These are phyloP conservation scores for Lepidium didymum DNA, from an alignment of 345 rosid species.

Conservation along the genomic window DNA sequence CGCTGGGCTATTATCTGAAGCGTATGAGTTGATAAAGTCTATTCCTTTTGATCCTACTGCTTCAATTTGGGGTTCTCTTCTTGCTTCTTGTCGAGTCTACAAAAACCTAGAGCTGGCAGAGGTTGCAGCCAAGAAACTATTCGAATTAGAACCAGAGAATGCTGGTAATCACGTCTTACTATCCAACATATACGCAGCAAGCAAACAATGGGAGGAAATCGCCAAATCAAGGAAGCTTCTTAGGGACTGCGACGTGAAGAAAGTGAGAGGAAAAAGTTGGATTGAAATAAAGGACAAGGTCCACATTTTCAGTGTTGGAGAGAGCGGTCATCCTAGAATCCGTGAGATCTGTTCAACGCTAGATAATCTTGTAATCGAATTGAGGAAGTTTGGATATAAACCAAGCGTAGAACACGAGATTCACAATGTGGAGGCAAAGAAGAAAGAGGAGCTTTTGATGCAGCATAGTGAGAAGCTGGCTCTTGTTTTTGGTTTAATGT, in stretches of 20 bases:
- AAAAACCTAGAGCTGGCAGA: constrained; percentile 59
- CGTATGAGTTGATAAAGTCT: constrained; percentile 43
- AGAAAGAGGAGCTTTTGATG: constrained; percentile 51
- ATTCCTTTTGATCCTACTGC: constrained; percentile 66
- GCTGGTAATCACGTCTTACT: constrained; percentile 72
- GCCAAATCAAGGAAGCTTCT: constrained; percentile 52
- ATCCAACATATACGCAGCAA: constrained; percentile 57
- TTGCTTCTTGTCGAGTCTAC: constrained; percentile 59
- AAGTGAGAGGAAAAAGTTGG: constrained; percentile 79
- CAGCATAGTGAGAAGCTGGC: constrained; percentile 77
- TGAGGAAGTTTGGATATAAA: constrained; percentile 47
- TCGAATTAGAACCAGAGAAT: constrained; percentile 63
- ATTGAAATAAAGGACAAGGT: constrained; percentile 60
- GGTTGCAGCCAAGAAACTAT: constrained; percentile 59
- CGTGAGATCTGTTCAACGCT: constrained; percentile 42
- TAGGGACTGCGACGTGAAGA: constrained; percentile 45
- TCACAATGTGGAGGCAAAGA: constrained; percentile 49
- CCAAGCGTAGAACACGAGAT: constrained; percentile 41
- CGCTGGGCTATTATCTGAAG: constrained; percentile 55
- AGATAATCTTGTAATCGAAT: constrained; percentile 40
- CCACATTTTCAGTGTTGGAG: constrained; percentile 58
- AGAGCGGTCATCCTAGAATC: constrained; percentile 50
- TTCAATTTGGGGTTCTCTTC: constrained; percentile 81
- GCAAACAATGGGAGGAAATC: constrained; percentile 55
- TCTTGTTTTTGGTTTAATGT: constrained; percentile 48